Evolutionary conservation across 768 basidiomycete genomes (phyloP).

Genomic region (Leucocoprinus sp.): DNA sequence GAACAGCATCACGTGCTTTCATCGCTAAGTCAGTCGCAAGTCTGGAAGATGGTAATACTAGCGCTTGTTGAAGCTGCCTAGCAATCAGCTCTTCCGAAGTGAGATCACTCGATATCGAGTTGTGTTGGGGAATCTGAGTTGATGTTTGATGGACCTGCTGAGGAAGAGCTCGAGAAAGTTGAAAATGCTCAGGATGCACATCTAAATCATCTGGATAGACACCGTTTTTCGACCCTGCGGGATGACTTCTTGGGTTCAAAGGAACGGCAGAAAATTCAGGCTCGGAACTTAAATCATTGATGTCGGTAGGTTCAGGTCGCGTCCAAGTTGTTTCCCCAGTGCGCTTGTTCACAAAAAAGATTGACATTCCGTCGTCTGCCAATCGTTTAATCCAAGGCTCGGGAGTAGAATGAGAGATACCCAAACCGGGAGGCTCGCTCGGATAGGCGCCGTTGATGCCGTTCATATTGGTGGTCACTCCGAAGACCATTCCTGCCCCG

Average conservation of each 20-base stretch:
- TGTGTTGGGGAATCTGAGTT: conserved; percentile 12
- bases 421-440: conserved; percentile 4
- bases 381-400: conserved; percentile 80
- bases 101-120: conserved; percentile 22
- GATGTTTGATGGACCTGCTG: conserved; percentile 12
- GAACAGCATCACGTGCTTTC: conserved; percentile 49
- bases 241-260: conserved; percentile 25
- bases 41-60: conserved; percentile 51
- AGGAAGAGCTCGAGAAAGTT: conserved; percentile 19
- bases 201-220: conserved; percentile 79
- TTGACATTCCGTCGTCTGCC: conserved; percentile 76
- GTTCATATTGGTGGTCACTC: conserved; percentile 24
- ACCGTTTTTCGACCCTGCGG: conserved; percentile 30
- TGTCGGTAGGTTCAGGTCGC: conserved; percentile 38
- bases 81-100: conserved; percentile 66
- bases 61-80: conserved; percentile 50
- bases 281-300: conserved; percentile 15
- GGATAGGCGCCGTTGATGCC: conserved; percentile 5
- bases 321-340: conserved; percentile 67
- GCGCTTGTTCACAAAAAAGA: conserved; percentile 68
- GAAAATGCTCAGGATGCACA: conserved; percentile 41
- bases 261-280: conserved; percentile 19
- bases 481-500: conserved; percentile 43
- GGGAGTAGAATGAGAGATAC: conserved; percentile 24
- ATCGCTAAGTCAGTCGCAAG: conserved; percentile 54